Evolutionary conservation across 306 rosid species (phyloP).

Genomic region (Malus asiatica): DNA sequence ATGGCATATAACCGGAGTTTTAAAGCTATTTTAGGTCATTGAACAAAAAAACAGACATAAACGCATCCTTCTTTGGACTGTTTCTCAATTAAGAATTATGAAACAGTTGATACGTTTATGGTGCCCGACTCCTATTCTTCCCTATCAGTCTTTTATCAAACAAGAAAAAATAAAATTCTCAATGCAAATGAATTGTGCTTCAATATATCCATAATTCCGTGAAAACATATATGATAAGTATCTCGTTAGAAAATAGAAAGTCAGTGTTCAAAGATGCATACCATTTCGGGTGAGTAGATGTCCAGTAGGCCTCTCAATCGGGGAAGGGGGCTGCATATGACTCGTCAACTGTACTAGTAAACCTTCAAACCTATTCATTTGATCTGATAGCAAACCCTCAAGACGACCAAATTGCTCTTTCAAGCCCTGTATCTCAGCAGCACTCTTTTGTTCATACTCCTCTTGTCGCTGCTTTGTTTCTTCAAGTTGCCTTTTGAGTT

Average conservation of each 20-base stretch:
- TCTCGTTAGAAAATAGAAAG: background rate
- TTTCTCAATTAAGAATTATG: background rate
- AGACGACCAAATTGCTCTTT: conserved; percentile 1
- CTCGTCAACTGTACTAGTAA: background rate
- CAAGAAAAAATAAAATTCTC: background rate
- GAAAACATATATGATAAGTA: background rate
- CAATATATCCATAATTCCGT: background rate
- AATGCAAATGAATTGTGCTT: background rate
- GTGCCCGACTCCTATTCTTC: background rate
- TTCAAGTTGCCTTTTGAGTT: background rate
- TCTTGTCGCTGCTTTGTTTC: background rate
- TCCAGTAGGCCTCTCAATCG: background rate
- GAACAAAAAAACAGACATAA: background rate
- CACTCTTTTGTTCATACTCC: background rate
- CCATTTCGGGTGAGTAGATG: background rate
- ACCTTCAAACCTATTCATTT: conserved; percentile 9
- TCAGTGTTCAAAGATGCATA: background rate
- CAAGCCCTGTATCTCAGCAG: conserved; percentile 1
- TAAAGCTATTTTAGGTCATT: background rate
- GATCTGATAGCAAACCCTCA: conserved; percentile 6
- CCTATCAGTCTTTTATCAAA: background rate
- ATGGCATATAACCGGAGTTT: background rate
- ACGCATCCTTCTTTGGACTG: background rate
- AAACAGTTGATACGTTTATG: background rate
- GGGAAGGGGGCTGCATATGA: background rate